Evolutionary conservation across 148 eudicot genomes (phyloP), one percentile per base, ranked within the genome.

Genomic region (Suaeda aralocaspica): DNA sequence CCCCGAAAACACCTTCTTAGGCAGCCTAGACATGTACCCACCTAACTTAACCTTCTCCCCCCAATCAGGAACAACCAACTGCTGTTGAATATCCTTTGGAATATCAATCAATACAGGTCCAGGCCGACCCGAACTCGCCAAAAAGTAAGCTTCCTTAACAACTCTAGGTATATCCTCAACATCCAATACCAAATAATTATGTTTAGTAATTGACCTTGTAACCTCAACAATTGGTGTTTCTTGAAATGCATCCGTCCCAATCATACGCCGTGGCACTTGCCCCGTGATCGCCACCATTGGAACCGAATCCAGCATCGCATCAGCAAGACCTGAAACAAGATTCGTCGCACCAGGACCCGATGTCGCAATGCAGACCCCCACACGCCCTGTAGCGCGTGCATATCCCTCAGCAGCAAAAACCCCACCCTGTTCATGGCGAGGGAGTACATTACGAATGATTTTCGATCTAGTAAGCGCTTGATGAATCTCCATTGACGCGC

Each of bases 201-300:
- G 96, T 72, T 92, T 92, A 19, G 98, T 92, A 19, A 92, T 92
- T 0, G 96, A 85, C 2, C 98, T 34, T 0, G 96, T 85, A 58
- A 92, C 96, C 94, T 92, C 98, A 16, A 90, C 98, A 70, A 92
- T 92, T 0, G 96, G 96, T 24, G 98, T 92, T 42, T 92, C 98
- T 44, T 92, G 96, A 50, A 92, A 92, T 0, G 96, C 98, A 29
- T 90, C 96, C 0, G 98, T 93, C 2, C 98, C 96, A 28, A 93
- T 88, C 96, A 93, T 90, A 0, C 95, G 70, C 2, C 96, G 53
- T 0, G 98, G 98, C 25, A 93, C 98, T 53, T 92, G 96, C 0
- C 98, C 96, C 0, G 96, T 93, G 30, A 93, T 90, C 6, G 95
- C 98, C 0, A 93, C 95, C 5, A 90, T 42, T 0, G 96, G 98